These are phyloP conservation scores for Fusarium chuoi DNA, from an alignment of 2,329 filamentous ascomycete genomes.

Conservation along the genomic window DNA sequence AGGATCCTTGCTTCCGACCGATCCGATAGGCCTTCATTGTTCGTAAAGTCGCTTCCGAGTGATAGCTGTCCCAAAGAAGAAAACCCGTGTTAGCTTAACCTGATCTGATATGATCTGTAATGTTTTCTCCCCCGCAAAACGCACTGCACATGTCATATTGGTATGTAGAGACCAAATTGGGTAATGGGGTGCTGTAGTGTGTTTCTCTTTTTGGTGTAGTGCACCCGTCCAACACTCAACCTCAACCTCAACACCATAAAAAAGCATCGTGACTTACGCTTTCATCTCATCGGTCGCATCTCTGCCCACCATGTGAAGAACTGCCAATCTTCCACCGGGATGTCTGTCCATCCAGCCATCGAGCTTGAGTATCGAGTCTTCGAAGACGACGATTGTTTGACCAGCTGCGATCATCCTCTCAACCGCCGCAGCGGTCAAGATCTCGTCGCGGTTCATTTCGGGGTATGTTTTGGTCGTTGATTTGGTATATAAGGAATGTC, in stretches of 20 bases:
- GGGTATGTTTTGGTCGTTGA: neutral
- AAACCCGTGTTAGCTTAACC: slow-evolving; percentile 29
- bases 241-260: neutral
- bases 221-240: neutral
- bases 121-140: slow-evolving; percentile 3
- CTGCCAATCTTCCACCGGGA: slow-evolving; percentile 68
- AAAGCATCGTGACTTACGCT: slow-evolving; percentile 41
- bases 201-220: neutral
- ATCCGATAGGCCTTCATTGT: slow-evolving; percentile 71
- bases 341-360: slow-evolving; percentile 68
- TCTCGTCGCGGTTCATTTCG: slow-evolving; percentile 52
- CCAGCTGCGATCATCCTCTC: slow-evolving; percentile 65
- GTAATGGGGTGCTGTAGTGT: neutral
- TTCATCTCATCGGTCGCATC: slow-evolving; percentile 52
- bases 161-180: slow-evolving; percentile 22
- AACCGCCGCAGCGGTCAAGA: slow-evolving; percentile 58
- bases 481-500: neutral
- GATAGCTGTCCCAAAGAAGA: slow-evolving; percentile 58
- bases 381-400: slow-evolving; percentile 65
- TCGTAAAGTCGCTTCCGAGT: slow-evolving; percentile 61
- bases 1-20: slow-evolving; percentile 65
- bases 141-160: neutral
- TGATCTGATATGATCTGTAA: neutral
- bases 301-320: slow-evolving; percentile 62
- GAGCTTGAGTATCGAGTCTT: slow-evolving; percentile 64